Percentiles rank a stretch among this genome's conserved stretches.
phyloP scores from a whole-genome alignment of 2,329 filamentous ascomycete species.

The Alternaria sp. region DNA sequence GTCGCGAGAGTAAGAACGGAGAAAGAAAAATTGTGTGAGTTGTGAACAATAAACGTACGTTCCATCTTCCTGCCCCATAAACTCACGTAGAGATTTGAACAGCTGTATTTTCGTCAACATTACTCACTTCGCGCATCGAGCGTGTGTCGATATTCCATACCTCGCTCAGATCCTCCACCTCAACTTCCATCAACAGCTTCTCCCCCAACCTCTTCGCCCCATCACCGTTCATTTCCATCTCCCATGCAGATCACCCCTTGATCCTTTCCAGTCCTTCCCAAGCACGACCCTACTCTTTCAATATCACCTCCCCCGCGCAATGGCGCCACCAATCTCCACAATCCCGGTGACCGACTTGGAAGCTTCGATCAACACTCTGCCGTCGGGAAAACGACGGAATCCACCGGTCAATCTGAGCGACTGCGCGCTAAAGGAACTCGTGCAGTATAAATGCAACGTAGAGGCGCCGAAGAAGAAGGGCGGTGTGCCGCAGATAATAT shows the following conservation, averaged over 20 bases:
- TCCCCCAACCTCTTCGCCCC: constrained; percentile 58
- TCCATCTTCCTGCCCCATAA: constrained; percentile 18
- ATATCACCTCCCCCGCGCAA: constrained; percentile 30
- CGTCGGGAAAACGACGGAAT: constrained; percentile 61
- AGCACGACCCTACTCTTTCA: not conserved
- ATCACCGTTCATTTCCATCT: constrained; percentile 24
- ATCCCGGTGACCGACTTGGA: constrained; percentile 61
- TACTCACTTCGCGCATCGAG: not conserved
- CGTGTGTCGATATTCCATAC: constrained; percentile 18
- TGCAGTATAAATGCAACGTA: constrained; percentile 68
- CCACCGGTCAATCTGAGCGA: constrained; percentile 58
- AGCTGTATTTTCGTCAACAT: constrained; percentile 40
- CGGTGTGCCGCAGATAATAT: constrained; percentile 55
- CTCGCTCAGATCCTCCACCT: constrained; percentile 38
- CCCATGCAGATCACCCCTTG: constrained; percentile 2
- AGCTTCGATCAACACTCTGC: constrained; percentile 58
- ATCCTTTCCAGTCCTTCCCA: not conserved
- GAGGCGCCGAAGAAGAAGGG: constrained; percentile 45
- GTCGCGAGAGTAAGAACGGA: not conserved
- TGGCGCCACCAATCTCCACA: constrained; percentile 63
- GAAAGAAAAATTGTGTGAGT: no score
- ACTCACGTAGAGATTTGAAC: constrained; percentile 46
- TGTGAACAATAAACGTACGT: constrained; percentile 5
- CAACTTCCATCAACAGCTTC: constrained; percentile 55
- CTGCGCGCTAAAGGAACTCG: constrained; percentile 64